These are phyloP conservation scores for Wickerhamiella nectarea DNA, from an alignment of 805 yeast species.

Conservation along the genomic window DNA sequence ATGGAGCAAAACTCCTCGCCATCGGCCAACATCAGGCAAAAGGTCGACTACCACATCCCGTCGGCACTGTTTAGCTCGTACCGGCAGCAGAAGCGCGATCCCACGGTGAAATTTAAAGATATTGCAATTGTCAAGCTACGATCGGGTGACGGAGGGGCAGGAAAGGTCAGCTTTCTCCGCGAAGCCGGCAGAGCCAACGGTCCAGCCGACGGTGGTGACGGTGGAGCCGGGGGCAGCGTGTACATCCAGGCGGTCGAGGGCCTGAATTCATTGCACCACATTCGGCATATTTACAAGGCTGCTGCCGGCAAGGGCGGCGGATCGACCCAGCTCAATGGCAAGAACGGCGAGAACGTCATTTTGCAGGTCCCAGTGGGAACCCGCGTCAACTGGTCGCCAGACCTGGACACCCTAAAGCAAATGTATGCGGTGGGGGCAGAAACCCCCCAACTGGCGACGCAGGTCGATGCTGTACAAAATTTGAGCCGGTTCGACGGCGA, in stretches of 20 bases:
- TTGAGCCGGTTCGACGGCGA: conserved; percentile 16
- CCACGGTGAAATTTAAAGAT: conserved; percentile 30
- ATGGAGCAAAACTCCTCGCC: conserved; percentile 7
- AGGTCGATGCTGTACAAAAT: conserved; percentile 16
- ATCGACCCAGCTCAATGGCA: conserved; percentile 73
- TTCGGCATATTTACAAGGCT: conserved; percentile 58
- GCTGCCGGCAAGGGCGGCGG: conserved; percentile 59
- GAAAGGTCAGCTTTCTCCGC: conserved; percentile 70
- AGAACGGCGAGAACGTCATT: conserved; percentile 61
- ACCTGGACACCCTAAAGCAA: conserved; percentile 11
- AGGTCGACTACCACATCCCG: conserved; percentile 12
- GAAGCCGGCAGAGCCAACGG: conserved; percentile 78
- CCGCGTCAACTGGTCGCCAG: conserved; percentile 48
- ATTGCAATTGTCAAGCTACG: conserved; percentile 48
- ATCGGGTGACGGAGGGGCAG: conserved; percentile 85
- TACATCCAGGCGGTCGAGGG: conserved; percentile 71
- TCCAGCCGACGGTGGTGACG: conserved; percentile 99
- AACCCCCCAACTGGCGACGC: neutral
- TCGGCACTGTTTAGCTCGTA: conserved; percentile 17
- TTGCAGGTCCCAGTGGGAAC: conserved; percentile 91
- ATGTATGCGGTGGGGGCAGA: conserved; percentile 19
- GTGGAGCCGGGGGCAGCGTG: conserved; percentile 83
- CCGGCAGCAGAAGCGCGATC: conserved; percentile 18
- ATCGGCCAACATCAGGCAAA: neutral
- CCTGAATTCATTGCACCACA: conserved; percentile 53